A percentile compares a stretch with the other conserved stretches of the same genome.
These are phyloP conservation scores for Globisporangium megalacanthum DNA, from an alignment of 352 stramenopile genomes.

Conservation along the genomic window DNA sequence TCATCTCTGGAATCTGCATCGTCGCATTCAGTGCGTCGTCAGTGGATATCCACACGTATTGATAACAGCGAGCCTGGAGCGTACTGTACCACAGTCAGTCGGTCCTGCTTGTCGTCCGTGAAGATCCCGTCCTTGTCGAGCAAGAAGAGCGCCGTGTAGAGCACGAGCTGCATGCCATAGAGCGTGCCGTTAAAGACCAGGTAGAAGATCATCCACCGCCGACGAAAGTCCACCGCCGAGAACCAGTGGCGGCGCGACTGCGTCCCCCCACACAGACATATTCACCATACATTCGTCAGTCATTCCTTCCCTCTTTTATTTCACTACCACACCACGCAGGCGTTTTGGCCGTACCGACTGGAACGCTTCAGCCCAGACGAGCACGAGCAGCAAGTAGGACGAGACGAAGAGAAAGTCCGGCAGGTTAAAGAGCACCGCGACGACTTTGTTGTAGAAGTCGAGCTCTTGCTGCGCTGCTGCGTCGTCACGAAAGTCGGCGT, in stretches of 20 bases:
- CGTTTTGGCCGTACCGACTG: constrained; percentile 53
- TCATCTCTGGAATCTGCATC: constrained; percentile 61
- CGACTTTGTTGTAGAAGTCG: constrained; percentile 89
- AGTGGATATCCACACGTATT: background rate
- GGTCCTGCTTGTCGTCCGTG: constrained; percentile 62
- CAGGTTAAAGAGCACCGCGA: constrained; percentile 89
- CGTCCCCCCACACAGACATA: background rate
- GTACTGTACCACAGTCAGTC: constrained; percentile 57
- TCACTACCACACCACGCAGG: background rate
- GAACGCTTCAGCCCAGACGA: constrained; percentile 89
- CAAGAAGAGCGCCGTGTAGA: constrained; percentile 88
- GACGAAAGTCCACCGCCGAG: constrained; percentile 73
- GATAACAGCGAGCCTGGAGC: background rate
- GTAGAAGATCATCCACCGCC: constrained; percentile 91
- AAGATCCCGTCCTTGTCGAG: constrained; percentile 80
- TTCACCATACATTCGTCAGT: background rate
- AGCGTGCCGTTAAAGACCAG: constrained; percentile 88
- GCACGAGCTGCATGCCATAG: constrained; percentile 84
- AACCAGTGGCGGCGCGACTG: constrained; percentile 89
- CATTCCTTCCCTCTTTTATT: background rate
- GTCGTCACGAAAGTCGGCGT: constrained; percentile 6
- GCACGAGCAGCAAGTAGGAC: constrained; percentile 86
- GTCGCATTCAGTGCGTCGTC: background rate
- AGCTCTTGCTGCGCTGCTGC: constrained; percentile 52
- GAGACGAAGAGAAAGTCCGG: constrained; percentile 91